Evolutionary conservation across 2,329 filamentous ascomycete species (phyloP), one percentile per base, ranked within the genome.

Genomic region (Curvularia verruculosa): DNA sequence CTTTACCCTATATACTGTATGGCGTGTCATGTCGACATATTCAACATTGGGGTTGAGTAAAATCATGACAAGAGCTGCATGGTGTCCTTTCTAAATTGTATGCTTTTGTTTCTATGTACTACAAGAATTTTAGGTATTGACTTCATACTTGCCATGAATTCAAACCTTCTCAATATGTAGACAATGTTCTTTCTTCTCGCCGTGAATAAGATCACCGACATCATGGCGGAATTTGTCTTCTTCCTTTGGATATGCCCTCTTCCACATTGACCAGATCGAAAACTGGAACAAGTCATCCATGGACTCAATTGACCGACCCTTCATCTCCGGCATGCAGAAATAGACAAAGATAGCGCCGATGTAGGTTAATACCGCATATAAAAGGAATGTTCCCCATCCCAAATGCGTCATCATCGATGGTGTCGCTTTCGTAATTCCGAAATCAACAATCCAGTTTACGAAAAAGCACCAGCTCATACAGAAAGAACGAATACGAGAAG

Each of bases 401-500:
- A 43, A 24, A 28, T 43, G 40, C 13, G 40, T 43, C 40, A 43
- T 43, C 40, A 43, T 43, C 12, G 40, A 43, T 13, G 40, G 40
- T 1, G 40, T 43, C 12, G 40, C 40, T 26, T 43, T 43, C 13
- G 40, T 43, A n/a, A 43, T 43, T 3, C 40, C 23, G 23, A 43
- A 43, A 43, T 43, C 40, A 24, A 43, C 40, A 28, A 43, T 43
- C 40, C 40, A 43, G 23, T 43, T 43, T 1, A 15, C 13, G 40
- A 43, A 43, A 23, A 43, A 43, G 40, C 40, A 43, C 40, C 23
- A 43, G 40, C 40, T 43, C 40, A 43, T 43, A 23, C 40, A 43
- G 23, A 43, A 43, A 28, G 40, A 43, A 12, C 40, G 40, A n/a
- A 43, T 43, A n/a, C 40, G 40, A 43, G 40, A 43, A 43, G 40